These are phyloP conservation scores for Trichodelitschia bisporula DNA, from an alignment of 495 filamentous ascomycete genomes.

Conservation along the genomic window DNA sequence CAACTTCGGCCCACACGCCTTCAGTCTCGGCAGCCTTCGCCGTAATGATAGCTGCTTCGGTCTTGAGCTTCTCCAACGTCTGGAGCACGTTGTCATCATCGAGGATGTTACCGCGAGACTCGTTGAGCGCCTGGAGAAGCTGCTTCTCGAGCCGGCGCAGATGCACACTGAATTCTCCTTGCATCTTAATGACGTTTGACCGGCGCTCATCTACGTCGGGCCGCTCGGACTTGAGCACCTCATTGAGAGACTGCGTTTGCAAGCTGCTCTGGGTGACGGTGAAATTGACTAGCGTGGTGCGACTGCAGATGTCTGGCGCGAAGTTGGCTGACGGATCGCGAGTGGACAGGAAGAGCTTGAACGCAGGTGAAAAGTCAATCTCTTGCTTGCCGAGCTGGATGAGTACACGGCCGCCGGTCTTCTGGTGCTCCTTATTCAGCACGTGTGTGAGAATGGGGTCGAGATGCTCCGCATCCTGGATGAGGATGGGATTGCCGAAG, in stretches of 20 bases:
- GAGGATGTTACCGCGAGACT: constrained; percentile 91
- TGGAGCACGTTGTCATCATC: constrained; percentile 97
- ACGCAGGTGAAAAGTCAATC: constrained; percentile 95
- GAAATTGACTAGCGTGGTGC: constrained; percentile 98
- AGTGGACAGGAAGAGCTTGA: constrained; percentile 87
- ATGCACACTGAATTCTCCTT: constrained; percentile 96
- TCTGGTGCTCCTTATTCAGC: constrained; percentile 98
- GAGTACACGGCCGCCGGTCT: constrained; percentile 93
- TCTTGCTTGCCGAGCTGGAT: constrained; percentile 97
- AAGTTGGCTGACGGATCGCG: constrained; percentile 90
- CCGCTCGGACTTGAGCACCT: constrained; percentile 87
- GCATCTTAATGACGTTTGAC: constrained; percentile 90
- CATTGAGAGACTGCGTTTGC: constrained; percentile 89
- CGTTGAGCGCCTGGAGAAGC: constrained; percentile 81
- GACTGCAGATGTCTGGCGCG: constrained; percentile 92
- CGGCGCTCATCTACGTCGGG: constrained; percentile 94
- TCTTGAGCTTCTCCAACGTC: constrained; percentile 93
- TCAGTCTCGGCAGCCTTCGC: constrained; percentile 89
- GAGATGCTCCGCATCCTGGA: constrained; percentile 92
- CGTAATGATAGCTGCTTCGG: constrained; percentile 86
- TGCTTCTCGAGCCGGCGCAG: constrained; percentile 90
- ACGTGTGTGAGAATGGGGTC: constrained; percentile 97
- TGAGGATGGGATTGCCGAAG: constrained; percentile 95
- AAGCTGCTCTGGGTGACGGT: constrained; percentile 97
- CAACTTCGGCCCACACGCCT: constrained; percentile 94